A percentile compares a stretch with the other conserved stretches of the same genome.
Evolutionary conservation across 306 rosid species (phyloP).

Genomic region (Trifolium subterraneum): DNA sequence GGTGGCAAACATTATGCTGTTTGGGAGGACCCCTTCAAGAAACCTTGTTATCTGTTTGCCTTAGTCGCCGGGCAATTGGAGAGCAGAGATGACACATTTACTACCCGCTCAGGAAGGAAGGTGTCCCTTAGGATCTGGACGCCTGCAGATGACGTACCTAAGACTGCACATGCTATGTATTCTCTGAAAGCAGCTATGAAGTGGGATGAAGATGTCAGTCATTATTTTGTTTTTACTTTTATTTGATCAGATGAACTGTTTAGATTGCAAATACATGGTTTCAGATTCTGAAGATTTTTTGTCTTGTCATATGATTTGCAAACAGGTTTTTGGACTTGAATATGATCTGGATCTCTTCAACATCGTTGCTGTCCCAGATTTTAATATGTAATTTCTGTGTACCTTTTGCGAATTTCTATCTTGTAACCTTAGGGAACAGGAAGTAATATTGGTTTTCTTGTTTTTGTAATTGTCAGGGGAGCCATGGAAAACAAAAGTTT

Average conservation of each 20-base stretch:
- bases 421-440: conserved; percentile 1
- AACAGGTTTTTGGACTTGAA: conserved; percentile 95
- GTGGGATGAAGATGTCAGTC: conserved; percentile 98
- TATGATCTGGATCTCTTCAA: conserved; percentile 99
- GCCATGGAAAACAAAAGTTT: conserved; percentile 99
- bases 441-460: conserved; percentile 37
- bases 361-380: conserved; percentile 98
- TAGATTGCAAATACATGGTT: conserved; percentile 28
- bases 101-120: conserved; percentile 76
- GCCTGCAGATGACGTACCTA: conserved; percentile 80
- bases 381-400: conserved; percentile 73
- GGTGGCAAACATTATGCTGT: conserved; percentile 87
- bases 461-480: conserved; percentile 75
- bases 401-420: conserved; percentile 1
- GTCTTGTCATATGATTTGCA: conserved; percentile 39
- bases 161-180: conserved; percentile 98
- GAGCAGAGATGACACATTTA: conserved; percentile 84
- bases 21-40: conserved; percentile 99
- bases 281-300: conserved; percentile 35
- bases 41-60: conserved; percentile 98
- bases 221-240: conserved; percentile 29
- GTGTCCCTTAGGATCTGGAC: conserved; percentile 96
- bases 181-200: conserved; percentile 95
- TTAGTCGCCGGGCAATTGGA: conserved; percentile 93
- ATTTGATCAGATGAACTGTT: conserved; percentile 32